These are phyloP conservation scores for Parietaria judaica DNA, from an alignment of 306 rosid species.

Conservation along the genomic window DNA sequence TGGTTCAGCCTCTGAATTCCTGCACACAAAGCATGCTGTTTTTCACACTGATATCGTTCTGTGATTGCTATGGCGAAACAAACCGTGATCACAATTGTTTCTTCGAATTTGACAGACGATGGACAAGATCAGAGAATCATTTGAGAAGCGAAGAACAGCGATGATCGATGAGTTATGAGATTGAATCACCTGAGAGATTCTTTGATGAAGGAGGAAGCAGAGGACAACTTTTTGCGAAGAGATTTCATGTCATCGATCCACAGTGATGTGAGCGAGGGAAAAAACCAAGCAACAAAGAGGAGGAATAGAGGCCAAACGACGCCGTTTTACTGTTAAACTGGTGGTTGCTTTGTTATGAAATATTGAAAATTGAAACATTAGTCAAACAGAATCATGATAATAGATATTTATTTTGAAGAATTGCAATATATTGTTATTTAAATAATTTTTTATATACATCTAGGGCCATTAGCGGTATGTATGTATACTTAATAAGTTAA, in stretches of 20 bases:
- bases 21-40: not conserved
- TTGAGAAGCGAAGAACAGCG: not conserved
- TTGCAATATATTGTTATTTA: too few relatives aligned
- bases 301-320: not conserved
- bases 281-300: not conserved
- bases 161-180: not conserved
- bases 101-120: too few relatives aligned
- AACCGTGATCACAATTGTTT: too few relatives aligned
- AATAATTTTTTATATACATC: too few relatives aligned
- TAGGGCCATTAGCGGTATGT: too few relatives aligned
- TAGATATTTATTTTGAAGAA: too few relatives aligned
- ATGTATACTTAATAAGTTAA: too few relatives aligned
- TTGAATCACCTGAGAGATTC: not conserved
- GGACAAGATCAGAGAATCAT: not conserved
- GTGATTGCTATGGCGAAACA: too few relatives aligned
- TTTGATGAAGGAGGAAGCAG: not conserved
- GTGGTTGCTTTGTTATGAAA: too few relatives aligned
- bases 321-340: too few relatives aligned
- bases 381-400: too few relatives aligned
- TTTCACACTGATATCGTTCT: not conserved
- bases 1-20: conserved; percentile 14
- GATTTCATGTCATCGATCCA: not conserved
- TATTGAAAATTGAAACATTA: too few relatives aligned
- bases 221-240: not conserved
- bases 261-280: not conserved